Base-by-base conservation (phyloP, 2,329 filamentous ascomycete species). In the Ophiocordyceps camponoti-saundersi region DNA sequence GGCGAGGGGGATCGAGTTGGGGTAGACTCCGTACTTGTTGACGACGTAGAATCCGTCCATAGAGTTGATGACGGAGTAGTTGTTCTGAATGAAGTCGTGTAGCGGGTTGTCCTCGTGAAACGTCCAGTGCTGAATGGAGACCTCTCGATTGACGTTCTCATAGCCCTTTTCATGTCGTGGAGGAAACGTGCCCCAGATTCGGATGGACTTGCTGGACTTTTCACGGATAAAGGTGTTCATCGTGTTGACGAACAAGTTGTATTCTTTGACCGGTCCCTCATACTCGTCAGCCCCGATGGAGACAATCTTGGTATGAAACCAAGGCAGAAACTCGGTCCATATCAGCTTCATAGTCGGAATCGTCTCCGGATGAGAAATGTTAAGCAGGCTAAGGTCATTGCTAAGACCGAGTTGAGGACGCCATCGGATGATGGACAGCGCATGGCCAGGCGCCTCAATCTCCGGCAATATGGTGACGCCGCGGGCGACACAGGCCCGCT, bases 391-490 rank as follows among this genome's bases (percentile, higher is more conserved):
- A 5, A 69, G 57, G 47, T 72, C 67, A 13, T 50, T 55, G 3
- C 59, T 55, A 12, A 75, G 59, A 0, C 67, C 73, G 16, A 79
- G 57, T 49, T 77, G 65, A 0, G 74, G 74, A 50, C 71, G 74
- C 75, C 75, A 79, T 52, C 79, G 73, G 0, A 71, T 71, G 22
- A 79, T 67, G 6, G 68, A 67, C 1, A 79, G 58, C 1, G 70
- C 68, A 49, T 80, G 76, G 0, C 75, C 75, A 0, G 76, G 75
- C 0, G 73, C 66, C 54, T 80, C 76, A 22, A 79, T 75, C 55
- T 79, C 76, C 0, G 75, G 75, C 4, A 79, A 64, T 1, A 80
- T 60, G 0, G 75, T 77, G 1, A 80, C 69, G 4, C 76, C 76
- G 5, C 74, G 65, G 1, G 65, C 58, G 0, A 68, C 74, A 50